Percentiles rank a stretch among this genome's conserved stretches.
Evolutionary conservation across 129 eudicot species (phyloP).

Genomic region (Tagetes erecta): DNA sequence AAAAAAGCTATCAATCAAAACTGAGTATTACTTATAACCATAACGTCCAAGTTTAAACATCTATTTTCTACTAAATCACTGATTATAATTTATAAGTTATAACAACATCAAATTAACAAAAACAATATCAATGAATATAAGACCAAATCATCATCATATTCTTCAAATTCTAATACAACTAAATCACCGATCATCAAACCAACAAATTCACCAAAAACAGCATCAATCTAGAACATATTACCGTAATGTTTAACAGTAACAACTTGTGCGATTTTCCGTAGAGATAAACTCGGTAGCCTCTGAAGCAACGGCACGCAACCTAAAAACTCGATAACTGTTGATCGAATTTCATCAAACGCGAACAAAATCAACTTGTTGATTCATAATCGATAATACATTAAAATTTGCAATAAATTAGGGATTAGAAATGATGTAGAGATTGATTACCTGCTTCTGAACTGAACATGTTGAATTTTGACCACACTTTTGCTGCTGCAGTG

Average conservation of each 20-base stretch:
- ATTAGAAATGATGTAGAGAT: not conserved
- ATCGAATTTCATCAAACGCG: not conserved
- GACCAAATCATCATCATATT: not conserved
- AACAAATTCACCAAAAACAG: not conserved
- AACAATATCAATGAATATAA: not conserved
- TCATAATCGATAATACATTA: slow-evolving; percentile 3
- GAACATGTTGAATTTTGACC: slow-evolving; percentile 27
- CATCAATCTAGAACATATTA: slow-evolving; percentile 15
- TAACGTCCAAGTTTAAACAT: not conserved
- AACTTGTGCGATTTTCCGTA: slow-evolving; percentile 59
- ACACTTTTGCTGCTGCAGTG: slow-evolving; percentile 15
- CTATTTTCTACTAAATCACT: slow-evolving; percentile 5
- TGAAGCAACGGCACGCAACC: slow-evolving; percentile 85
- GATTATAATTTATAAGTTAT: not conserved
- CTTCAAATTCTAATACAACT: not conserved
- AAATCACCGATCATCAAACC: slow-evolving; percentile 5
- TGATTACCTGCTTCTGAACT: slow-evolving; percentile 28
- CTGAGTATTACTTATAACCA: not conserved
- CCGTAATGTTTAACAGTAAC: slow-evolving; percentile 65
- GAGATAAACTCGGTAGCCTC: slow-evolving; percentile 70
- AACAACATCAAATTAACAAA: slow-evolving; percentile 13
- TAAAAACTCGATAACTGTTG: slow-evolving; percentile 71
- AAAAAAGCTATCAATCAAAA: not conserved
- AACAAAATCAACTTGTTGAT: not conserved
- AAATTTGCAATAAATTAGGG: slow-evolving; percentile 11